These are phyloP conservation scores for Pseudogymnoascus sp. DNA, from an alignment of 2,329 filamentous ascomycete genomes.

Conservation along the genomic window DNA sequence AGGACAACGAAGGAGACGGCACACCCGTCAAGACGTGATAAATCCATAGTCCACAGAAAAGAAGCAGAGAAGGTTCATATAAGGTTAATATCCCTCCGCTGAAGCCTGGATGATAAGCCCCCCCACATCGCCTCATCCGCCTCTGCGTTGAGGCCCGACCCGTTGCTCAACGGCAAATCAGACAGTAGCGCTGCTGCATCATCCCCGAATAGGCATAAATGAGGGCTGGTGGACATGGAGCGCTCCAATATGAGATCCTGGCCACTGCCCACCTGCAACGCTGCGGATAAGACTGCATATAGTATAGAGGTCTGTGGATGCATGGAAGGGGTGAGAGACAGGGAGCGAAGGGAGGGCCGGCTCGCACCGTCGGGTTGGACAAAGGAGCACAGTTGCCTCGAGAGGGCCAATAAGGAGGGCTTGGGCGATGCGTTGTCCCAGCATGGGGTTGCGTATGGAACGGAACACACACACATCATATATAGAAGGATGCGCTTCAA, in stretches of 20 bases:
- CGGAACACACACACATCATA: neutral
- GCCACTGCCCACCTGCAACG: neutral
- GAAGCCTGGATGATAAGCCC: neutral
- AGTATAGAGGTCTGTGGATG: neutral
- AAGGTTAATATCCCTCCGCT: slow-evolving; percentile 4
- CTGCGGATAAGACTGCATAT: neutral
- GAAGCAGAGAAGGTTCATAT: slow-evolving; percentile 5
- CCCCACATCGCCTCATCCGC: neutral
- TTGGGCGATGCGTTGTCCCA: neutral
- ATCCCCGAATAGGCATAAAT: neutral
- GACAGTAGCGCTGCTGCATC: slow-evolving; percentile 4
- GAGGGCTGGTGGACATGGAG: neutral
- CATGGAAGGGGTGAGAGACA: neutral
- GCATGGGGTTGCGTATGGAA: slow-evolving; percentile 3
- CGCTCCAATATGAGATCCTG: neutral
- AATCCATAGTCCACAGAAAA: neutral
- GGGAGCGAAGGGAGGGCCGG: neutral
- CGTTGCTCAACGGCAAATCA: neutral
- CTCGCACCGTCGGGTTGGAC: neutral
- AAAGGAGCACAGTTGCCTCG: neutral
- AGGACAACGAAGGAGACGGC: neutral
- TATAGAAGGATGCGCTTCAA: neutral
- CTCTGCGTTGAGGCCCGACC: slow-evolving; percentile 6
- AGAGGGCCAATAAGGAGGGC: neutral
- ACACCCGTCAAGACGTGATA: neutral